phyloP scores from a whole-genome alignment of 345 rosid species.

The Anastatica hierochuntica region DNA sequence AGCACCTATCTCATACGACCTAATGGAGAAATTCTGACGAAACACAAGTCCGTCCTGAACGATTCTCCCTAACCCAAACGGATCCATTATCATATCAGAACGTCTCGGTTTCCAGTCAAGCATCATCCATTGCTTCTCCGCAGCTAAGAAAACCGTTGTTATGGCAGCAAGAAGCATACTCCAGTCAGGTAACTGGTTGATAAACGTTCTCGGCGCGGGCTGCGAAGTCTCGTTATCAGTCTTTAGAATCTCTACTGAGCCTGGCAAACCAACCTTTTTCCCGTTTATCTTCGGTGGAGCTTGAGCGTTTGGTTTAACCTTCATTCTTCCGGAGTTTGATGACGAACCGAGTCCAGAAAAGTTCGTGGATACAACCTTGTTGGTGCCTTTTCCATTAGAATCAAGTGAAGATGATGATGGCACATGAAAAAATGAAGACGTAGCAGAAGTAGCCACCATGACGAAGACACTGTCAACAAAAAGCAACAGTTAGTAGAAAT shows the following conservation, averaged over 20 bases:
- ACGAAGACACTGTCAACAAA: conserved; percentile 15
- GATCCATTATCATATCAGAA: conserved; percentile 74
- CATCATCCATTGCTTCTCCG: conserved; percentile 99
- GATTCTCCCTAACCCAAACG: conserved; percentile 73
- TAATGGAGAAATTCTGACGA: conserved; percentile 76
- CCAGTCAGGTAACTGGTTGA: conserved; percentile 96
- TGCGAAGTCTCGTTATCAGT: conserved; percentile 37
- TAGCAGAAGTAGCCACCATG: conserved; percentile 77
- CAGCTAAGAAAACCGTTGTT: conserved; percentile 90
- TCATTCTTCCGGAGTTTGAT: conserved; percentile 45
- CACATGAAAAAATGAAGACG: conserved; percentile 60
- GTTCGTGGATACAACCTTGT: conserved; percentile 44
- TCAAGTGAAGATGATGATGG: conserved; percentile 47
- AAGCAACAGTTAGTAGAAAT: not conserved
- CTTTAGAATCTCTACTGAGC: conserved; percentile 41
- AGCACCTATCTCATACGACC: conserved; percentile 98
- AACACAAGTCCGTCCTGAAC: conserved; percentile 88
- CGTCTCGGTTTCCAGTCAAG: conserved; percentile 97
- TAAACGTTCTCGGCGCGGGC: conserved; percentile 78
- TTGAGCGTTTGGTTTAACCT: conserved; percentile 80
- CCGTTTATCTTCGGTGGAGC: conserved; percentile 89
- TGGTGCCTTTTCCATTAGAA: conserved; percentile 33
- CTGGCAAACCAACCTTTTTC: conserved; percentile 38
- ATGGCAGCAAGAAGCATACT: conserved; percentile 99
- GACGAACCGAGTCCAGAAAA: conserved; percentile 38